phyloP scores from a whole-genome alignment of 768 basidiomycete genomes.

The Tricholoma flavovirens region DNA sequence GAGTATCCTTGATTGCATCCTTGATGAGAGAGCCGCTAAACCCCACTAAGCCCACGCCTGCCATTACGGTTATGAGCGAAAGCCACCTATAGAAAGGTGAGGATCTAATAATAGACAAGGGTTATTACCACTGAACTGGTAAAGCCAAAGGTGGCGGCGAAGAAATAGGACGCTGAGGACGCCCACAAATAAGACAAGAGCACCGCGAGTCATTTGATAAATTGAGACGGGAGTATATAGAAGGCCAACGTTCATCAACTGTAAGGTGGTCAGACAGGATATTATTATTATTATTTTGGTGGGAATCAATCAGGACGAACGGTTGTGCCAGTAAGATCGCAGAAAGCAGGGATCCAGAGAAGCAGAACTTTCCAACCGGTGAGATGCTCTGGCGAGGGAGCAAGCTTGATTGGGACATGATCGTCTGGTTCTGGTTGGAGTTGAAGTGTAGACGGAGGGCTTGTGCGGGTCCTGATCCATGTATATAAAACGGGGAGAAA shows the following conservation, averaged over 20 bases:
- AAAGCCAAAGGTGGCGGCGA: constrained; percentile 74
- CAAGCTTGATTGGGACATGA: constrained; percentile 28
- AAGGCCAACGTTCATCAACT: constrained; percentile 93
- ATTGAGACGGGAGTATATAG: constrained; percentile 96
- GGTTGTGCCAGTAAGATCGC: constrained; percentile 89
- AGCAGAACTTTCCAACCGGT: constrained; percentile 67
- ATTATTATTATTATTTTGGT: no score
- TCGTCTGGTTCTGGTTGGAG: constrained; percentile 48
- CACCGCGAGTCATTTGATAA: constrained; percentile 94
- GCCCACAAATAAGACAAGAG: constrained; percentile 92
- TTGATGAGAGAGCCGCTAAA: constrained; percentile 86
- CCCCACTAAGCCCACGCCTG: constrained; percentile 80
- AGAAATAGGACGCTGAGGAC: constrained; percentile 89
- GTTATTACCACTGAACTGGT: constrained; percentile 50
- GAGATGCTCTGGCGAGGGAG: constrained; percentile 36
- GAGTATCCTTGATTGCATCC: constrained; percentile 51
- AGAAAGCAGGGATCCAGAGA: constrained; percentile 83
- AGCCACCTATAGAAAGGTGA: constrained; percentile 60
- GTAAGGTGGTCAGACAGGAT: constrained; percentile 3
- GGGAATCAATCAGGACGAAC: constrained; percentile 43
- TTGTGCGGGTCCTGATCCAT: constrained; percentile 40
- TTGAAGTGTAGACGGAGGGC: constrained; percentile 43
- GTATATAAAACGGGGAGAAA: constrained; percentile 80
- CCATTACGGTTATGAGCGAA: constrained; percentile 83
- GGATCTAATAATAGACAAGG: not conserved